These are phyloP conservation scores for Solanum acaule DNA, from an alignment of 257 asterid genomes.

Conservation along the genomic window DNA sequence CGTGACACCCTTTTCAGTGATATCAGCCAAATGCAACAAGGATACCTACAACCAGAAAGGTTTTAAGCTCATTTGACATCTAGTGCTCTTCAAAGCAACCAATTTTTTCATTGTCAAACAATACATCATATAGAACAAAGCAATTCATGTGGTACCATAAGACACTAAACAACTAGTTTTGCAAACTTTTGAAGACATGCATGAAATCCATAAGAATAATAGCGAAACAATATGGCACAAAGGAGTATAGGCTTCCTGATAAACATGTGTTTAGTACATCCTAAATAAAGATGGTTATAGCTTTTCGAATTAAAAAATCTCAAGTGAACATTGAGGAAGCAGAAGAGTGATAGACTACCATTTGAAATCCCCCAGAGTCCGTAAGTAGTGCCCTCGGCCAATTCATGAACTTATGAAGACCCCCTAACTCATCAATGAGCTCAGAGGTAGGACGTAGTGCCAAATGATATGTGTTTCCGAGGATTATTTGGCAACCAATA, in stretches of 20 bases:
- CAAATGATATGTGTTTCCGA: conserved; percentile 93
- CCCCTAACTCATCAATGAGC: conserved; percentile 93
- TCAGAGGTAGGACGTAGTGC: conserved; percentile 97
- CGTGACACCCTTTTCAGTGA: conserved; percentile 90
- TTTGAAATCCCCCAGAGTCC: conserved; percentile 99
- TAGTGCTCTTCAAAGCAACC: not conserved
- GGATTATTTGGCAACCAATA: conserved; percentile 96
- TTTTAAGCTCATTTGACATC: conserved; percentile 1
- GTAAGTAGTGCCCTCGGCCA: conserved; percentile 97
- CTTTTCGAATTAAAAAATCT: not conserved
- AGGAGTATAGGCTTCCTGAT: not conserved
- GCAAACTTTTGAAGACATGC: not conserved
- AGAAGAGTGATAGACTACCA: conserved; percentile 37
- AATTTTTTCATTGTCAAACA: not conserved
- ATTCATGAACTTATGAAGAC: conserved; percentile 92
- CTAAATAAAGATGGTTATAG: not conserved
- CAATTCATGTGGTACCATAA: not conserved
- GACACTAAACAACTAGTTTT: not conserved
- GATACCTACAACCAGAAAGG: conserved; percentile 60
- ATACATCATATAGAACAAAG: not conserved
- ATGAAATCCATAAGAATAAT: not conserved
- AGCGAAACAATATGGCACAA: not conserved
- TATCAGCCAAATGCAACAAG: conserved; percentile 93
- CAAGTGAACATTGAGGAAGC: not conserved
- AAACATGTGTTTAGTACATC: not conserved